Evolutionary conservation across 1,284 basidiomycete genomes (phyloP), one percentile per base, ranked within the genome.

Genomic region (Ceratobasidium sp.): DNA sequence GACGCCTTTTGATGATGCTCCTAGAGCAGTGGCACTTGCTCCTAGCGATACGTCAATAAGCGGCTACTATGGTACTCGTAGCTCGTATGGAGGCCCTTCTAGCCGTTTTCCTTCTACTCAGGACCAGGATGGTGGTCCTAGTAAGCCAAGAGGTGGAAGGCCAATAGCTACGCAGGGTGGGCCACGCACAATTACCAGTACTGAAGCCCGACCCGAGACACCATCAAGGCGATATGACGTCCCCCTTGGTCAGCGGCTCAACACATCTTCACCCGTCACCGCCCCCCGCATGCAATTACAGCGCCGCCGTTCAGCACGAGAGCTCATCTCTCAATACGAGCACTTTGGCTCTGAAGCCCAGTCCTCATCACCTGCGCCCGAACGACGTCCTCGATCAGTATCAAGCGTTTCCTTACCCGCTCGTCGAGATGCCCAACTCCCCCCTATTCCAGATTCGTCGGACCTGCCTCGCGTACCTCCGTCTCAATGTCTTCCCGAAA

Each of bases 1-100:
- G n/a, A 71, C 67, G 19, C 67, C 67, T n/a, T 31, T 27, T 45
- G 67, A 71, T 22, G 67, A 48, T 5, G 22, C 22, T 27, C 44
- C 44, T 3, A 41, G 27, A 56, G 9, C 27, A 41, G 19, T 24
- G 8, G n/a, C 60, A 2, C 44, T 41, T 1, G 15, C 48, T 27
- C 9, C 24, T 11, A n/a, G 60, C 9, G 48, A 62, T 27, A 47
- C 27, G 8, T 47, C 60, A 4, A 45, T 62, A 27, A 19, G 44
- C 48, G n/a, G 60, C 9, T 62, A 62, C 44, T 62, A 62, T 29
- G 48, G 60, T 17, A 45, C 60, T 44, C 44, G 48, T 27, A 62
- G 41, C 44, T 44, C 36, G 24, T 62, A 62, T 19, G 60, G 60
- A n/a, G 24, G 60, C 31, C n/a, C n/a, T n/a, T n/a, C n/a, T n/a